Percentiles rank a stretch among this genome's conserved stretches.
These are phyloP conservation scores for Backusella parvicylindrica DNA, from an alignment of 192 early-diverging fungal species.

Conservation along the genomic window DNA sequence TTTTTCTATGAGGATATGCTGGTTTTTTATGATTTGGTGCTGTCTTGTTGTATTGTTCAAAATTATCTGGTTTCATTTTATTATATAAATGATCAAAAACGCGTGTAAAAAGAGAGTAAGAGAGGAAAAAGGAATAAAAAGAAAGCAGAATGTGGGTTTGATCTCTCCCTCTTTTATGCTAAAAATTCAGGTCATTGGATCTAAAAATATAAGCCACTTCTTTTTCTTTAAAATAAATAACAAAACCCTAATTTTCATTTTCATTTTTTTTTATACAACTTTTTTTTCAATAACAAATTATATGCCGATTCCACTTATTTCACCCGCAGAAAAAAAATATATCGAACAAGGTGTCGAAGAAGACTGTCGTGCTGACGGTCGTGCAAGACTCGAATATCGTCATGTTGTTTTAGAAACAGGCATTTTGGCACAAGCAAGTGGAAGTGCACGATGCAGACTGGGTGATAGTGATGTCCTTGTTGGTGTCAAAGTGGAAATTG, in stretches of 20 bases:
- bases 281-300: no score
- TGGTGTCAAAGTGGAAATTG: constrained; percentile 93
- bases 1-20: background rate
- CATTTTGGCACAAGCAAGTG: constrained; percentile 86
- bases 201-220: background rate
- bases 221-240: background rate
- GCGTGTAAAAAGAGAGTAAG: background rate
- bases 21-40: background rate
- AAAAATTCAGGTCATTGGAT: background rate
- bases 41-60: background rate
- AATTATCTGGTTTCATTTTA: background rate
- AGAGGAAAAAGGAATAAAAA: background rate
- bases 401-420: constrained; percentile 80
- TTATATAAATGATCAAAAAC: background rate
- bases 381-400: constrained; percentile 73
- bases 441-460: constrained; percentile 79
- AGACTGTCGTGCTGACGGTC: constrained; percentile 87
- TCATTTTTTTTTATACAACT: background rate
- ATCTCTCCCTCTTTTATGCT: background rate
- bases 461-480: constrained; percentile 88
- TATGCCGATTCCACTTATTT: constrained; percentile 47
- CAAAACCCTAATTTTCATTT: background rate
- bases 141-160: background rate
- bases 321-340: constrained; percentile 79
- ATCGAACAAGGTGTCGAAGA: constrained; percentile 78